Percentiles rank a stretch among this genome's conserved stretches.
Evolutionary conservation across 2,329 filamentous ascomycete species (phyloP).

Genomic region (Neonectria sp.): DNA sequence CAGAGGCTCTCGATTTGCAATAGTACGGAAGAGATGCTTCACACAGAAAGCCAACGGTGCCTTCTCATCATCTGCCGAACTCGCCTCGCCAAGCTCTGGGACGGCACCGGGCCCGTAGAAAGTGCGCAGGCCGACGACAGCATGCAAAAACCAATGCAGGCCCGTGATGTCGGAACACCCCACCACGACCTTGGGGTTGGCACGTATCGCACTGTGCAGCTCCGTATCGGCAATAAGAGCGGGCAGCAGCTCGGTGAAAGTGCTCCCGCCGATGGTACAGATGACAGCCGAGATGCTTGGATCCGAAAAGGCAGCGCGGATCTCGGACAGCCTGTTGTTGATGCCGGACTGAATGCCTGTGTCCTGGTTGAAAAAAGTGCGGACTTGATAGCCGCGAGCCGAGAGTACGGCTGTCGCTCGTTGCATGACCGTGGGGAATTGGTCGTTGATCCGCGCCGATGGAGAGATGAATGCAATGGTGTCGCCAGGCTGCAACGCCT

Average conservation of each 20-base stretch:
- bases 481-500: conserved; percentile 51
- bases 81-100: conserved; percentile 55
- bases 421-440: conserved; percentile 46
- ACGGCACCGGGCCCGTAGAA: conserved; percentile 60
- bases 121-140: conserved; percentile 56
- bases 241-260: conserved; percentile 58
- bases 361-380: conserved; percentile 51
- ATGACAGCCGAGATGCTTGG: conserved; percentile 54
- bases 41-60: conserved; percentile 51
- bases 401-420: conserved; percentile 51
- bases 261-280: conserved; percentile 57
- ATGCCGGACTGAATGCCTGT: conserved; percentile 52
- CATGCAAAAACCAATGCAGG: conserved; percentile 59
- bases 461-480: conserved; percentile 60
- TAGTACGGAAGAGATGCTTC: conserved; percentile 51
- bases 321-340: conserved; percentile 54
- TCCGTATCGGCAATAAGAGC: conserved; percentile 53
- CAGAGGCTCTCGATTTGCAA: conserved; percentile 45
- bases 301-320: conserved; percentile 57
- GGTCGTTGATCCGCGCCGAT: conserved; percentile 55
- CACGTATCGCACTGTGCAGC: conserved; percentile 51
- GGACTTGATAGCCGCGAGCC: conserved; percentile 53
- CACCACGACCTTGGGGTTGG: conserved; percentile 59
- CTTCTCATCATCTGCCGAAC: conserved; percentile 39
- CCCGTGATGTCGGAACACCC: conserved; percentile 60